phyloP scores from a whole-genome alignment of 2,329 filamentous ascomycete species.

The Chrysoporthe cubensis region DNA sequence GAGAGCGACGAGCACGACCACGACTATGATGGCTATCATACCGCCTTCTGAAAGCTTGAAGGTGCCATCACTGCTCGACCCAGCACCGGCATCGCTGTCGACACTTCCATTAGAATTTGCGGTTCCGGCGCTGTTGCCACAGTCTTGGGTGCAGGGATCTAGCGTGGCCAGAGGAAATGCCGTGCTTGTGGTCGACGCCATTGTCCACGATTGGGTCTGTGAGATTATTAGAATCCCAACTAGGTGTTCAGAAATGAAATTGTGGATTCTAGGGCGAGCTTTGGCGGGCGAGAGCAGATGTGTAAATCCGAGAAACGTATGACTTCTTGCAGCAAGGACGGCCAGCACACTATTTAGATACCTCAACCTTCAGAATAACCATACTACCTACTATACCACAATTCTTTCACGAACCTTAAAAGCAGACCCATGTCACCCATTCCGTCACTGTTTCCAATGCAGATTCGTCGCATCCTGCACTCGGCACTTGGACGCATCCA shows the following conservation, averaged over 20 bases:
- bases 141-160: conserved; percentile 41
- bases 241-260: neutral
- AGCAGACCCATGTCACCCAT: conserved; percentile 5
- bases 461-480: conserved; percentile 20
- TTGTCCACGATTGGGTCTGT: conserved; percentile 32
- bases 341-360: conserved; percentile 26
- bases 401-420: neutral
- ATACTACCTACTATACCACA: conserved; percentile 16
- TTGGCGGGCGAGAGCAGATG: conserved; percentile 13
- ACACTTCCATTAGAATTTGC: conserved; percentile 35
- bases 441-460: conserved; percentile 23
- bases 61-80: conserved; percentile 57
- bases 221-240: neutral
- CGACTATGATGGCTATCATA: conserved; percentile 74
- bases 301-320: neutral
- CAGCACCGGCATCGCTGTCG: conserved; percentile 65
- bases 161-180: conserved; percentile 50
- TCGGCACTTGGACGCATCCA: conserved; percentile 22
- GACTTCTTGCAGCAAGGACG: conserved; percentile 8
- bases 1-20: conserved; percentile 69
- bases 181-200: conserved; percentile 44
- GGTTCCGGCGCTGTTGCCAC: conserved; percentile 39
- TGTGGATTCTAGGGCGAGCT: neutral
- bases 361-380: conserved; percentile 17
- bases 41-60: conserved; percentile 70